Base-by-base conservation (phyloP, 192 early-diverging fungal species). In the Mortierella claussenii region DNA sequence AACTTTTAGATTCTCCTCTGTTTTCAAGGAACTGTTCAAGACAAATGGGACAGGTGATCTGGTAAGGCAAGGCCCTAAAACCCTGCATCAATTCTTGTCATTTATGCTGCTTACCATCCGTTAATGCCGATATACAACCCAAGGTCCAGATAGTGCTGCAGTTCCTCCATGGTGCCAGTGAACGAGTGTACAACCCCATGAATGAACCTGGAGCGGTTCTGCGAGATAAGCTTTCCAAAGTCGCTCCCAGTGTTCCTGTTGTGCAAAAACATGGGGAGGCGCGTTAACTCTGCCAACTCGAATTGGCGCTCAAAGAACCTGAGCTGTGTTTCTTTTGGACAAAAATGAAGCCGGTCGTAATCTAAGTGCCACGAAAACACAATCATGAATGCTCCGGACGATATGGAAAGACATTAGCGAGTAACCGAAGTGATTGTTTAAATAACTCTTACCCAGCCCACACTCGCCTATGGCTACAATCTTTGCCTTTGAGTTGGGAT, bases 391-490 rank as follows among this genome's bases (percentile, higher is more conserved):
- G n/a, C n/a, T n/a, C n/a, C n/a, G n/a, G n/a, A n/a, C n/a, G n/a
- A n/a, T n/a, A n/a, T n/a, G n/a, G n/a, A n/a, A n/a, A n/a, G n/a
- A n/a, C n/a, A n/a, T n/a, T n/a, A n/a, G n/a, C n/a, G n/a, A n/a
- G n/a, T n/a, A n/a, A n/a, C n/a, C n/a, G n/a, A n/a, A n/a, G n/a
- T n/a, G n/a, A n/a, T n/a, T n/a, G n/a, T n/a, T n/a, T n/a, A n/a
- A n/a, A n/a, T n/a, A n/a, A 10, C 37, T 17, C 31, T 73, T 80
- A 87, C 85, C 85, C 11, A 95, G 83, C 11, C 97, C 97, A 62
- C 93, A 96, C 65, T 99, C 97, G 32, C 97, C 97, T 67, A 99
- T 86, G 2, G 96, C 97, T 2, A 96, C 93, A 1, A 99, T 85
- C 37, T 86, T 85, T 49, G 70, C 81, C 20, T 69, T 68, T 24